Conservation (phyloP, 768 basidiomycete genomes). For the Lactarius trivialis region DNA sequence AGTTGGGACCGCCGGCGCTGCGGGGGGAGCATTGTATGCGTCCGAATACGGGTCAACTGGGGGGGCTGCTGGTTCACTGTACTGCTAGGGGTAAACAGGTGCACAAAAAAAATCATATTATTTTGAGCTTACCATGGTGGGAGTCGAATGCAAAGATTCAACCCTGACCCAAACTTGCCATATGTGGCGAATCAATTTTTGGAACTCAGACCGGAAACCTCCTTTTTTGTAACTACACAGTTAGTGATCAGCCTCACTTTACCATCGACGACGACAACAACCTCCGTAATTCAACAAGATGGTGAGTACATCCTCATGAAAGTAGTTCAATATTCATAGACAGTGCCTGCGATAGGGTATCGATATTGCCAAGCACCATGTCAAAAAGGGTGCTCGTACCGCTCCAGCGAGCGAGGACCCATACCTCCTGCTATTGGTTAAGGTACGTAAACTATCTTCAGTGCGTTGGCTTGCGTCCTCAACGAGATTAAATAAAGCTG, state of each 20-base stretch:
- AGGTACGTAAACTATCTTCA: slow-evolving; percentile 46
- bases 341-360: slow-evolving; percentile 81
- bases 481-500: slow-evolving; percentile 47
- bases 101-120: background rate
- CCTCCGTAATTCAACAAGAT: slow-evolving; percentile 49
- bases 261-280: slow-evolving; percentile 33
- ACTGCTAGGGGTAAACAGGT: slow-evolving; percentile 37
- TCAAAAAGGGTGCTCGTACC: slow-evolving; percentile 93
- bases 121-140: slow-evolving; percentile 57
- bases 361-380: slow-evolving; percentile 93
- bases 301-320: slow-evolving; percentile 57
- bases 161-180: slow-evolving; percentile 29
- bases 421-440: slow-evolving; percentile 95
- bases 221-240: slow-evolving; percentile 49
- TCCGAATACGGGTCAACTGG: slow-evolving; percentile 78
- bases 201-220: slow-evolving; percentile 32
- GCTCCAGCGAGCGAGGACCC: slow-evolving; percentile 99
- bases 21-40: slow-evolving; percentile 64
- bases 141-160: slow-evolving; percentile 31
- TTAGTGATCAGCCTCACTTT: slow-evolving; percentile 49
- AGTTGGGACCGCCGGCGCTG: slow-evolving; percentile 36
- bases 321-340: slow-evolving; percentile 13
- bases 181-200: slow-evolving; percentile 18
- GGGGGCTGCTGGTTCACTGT: slow-evolving; percentile 53
- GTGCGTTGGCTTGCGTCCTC: slow-evolving; percentile 11